A percentile compares a stretch with the other conserved stretches of the same genome.
Evolutionary conservation across 345 rosid species (phyloP).

Genomic region (Passiflora organensis): DNA sequence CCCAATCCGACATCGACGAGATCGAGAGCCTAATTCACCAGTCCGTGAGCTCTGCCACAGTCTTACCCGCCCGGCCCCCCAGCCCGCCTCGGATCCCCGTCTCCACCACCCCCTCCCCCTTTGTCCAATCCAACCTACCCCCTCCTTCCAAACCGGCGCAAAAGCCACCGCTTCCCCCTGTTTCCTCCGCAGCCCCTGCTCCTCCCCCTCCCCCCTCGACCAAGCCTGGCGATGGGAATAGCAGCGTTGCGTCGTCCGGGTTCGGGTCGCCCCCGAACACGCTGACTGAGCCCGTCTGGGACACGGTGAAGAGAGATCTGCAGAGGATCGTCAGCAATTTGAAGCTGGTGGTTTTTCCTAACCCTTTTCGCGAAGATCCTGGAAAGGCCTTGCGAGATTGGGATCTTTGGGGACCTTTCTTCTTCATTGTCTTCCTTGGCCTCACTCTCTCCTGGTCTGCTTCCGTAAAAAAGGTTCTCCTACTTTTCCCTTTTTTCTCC

Average conservation of each 20-base stretch:
- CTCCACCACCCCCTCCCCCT: conserved; percentile 69
- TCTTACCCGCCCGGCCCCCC: conserved; percentile 76
- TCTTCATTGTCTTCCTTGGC: conserved; percentile 87
- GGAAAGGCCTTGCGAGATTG: conserved; percentile 97
- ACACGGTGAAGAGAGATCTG: conserved; percentile 95
- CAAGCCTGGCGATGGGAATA: neutral
- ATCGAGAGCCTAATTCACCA: conserved; percentile 89
- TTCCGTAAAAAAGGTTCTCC: conserved; percentile 55
- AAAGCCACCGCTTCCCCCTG: conserved; percentile 32
- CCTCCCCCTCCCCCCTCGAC: conserved; percentile 3
- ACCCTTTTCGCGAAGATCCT: conserved; percentile 87
- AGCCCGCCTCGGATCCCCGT: conserved; percentile 53
- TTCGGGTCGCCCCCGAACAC: conserved; percentile 86
- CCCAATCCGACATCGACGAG: conserved; percentile 99
- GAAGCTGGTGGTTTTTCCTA: conserved; percentile 95
- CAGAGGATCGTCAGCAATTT: conserved; percentile 86
- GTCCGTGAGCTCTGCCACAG: conserved; percentile 53
- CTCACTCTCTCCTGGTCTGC: conserved; percentile 91
- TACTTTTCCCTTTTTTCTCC: neutral
- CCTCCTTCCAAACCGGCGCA: conserved; percentile 15
- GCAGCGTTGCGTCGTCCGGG: conserved; percentile 30
- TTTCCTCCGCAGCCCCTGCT: conserved; percentile 33
- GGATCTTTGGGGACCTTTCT: conserved; percentile 99
- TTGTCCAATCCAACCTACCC: conserved; percentile 58
- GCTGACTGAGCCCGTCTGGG: conserved; percentile 96